These are phyloP conservation scores for Chromera velia DNA, from an alignment of 73 alveolate genomes.

Conservation along the genomic window DNA sequence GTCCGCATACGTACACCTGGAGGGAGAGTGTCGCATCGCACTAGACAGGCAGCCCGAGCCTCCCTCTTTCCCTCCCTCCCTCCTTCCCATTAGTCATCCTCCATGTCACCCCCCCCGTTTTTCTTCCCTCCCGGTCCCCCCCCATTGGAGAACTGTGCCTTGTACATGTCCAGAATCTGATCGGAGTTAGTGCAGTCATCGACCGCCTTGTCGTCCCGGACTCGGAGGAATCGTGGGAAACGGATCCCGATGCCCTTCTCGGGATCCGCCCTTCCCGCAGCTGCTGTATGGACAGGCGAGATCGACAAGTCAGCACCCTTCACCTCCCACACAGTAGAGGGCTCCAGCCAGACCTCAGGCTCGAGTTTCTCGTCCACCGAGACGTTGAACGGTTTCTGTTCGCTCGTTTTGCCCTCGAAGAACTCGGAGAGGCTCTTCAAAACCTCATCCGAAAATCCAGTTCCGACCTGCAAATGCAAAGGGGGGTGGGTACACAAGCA, in stretches of 20 bases:
- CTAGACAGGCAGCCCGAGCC: no score
- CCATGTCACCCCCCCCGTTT: no score
- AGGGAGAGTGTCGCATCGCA: no score
- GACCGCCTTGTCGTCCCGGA: conserved; percentile 90
- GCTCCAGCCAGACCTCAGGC: conserved; percentile 45
- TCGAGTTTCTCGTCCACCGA: conserved; percentile 2
- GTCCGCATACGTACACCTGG: no score
- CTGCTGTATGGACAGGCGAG: conserved; percentile 88
- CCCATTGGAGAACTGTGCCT: neutral
- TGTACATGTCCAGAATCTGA: conserved; percentile 14
- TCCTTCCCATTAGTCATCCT: no score
- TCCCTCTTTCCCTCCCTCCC: no score
- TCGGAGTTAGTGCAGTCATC: conserved; percentile 84
- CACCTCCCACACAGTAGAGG: conserved; percentile 87
- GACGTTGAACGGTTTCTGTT: no score
- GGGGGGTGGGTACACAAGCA: no score
- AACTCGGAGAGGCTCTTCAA: no score
- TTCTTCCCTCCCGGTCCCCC: no score
- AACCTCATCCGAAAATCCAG: conserved; percentile 54
- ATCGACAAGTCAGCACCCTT: conserved; percentile 94
- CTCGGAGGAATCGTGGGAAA: conserved; percentile 94
- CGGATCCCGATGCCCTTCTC: conserved; percentile 88
- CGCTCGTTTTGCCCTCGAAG: no score
- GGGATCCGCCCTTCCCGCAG: conserved; percentile 57
- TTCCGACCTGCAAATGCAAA: conserved; percentile 52